These are phyloP conservation scores for Epichloe baconii DNA, from an alignment of 2,329 filamentous ascomycete species.

Conservation along the genomic window DNA sequence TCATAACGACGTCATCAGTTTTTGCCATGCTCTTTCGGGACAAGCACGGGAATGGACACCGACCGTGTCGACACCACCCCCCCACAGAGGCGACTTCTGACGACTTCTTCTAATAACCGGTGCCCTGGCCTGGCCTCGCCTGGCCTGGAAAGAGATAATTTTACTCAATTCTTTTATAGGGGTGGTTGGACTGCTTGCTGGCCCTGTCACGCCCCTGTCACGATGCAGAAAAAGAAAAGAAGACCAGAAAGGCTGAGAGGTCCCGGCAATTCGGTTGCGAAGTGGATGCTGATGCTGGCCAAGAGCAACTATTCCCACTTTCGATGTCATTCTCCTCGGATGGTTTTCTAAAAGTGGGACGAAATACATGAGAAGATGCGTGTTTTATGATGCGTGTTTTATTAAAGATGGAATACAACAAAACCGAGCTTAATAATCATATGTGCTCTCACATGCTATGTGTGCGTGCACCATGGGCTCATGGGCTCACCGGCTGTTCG, in stretches of 20 bases:
- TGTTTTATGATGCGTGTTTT: no score
- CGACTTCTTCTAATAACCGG: neutral
- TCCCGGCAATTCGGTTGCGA: neutral
- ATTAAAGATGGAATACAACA: no score
- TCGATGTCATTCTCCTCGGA: neutral
- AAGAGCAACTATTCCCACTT: neutral
- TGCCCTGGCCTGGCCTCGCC: no score
- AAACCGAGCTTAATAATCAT: no score
- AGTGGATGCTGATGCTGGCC: neutral
- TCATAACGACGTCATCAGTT: slow-evolving; percentile 3
- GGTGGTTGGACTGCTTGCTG: neutral
- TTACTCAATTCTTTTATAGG: neutral
- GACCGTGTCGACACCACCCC: neutral
- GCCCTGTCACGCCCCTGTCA: neutral
- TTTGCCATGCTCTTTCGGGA: neutral
- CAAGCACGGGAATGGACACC: neutral
- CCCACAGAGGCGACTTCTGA: neutral
- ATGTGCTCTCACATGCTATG: no score
- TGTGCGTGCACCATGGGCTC: no score
- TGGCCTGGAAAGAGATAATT: neutral
- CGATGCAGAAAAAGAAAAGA: neutral
- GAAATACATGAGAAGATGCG: neutral
- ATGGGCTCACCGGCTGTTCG: no score
- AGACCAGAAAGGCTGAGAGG: neutral
- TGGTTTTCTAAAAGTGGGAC: neutral